These are phyloP conservation scores for Gentiana macrophylla DNA, from an alignment of 257 asterid genomes.

Conservation along the genomic window DNA sequence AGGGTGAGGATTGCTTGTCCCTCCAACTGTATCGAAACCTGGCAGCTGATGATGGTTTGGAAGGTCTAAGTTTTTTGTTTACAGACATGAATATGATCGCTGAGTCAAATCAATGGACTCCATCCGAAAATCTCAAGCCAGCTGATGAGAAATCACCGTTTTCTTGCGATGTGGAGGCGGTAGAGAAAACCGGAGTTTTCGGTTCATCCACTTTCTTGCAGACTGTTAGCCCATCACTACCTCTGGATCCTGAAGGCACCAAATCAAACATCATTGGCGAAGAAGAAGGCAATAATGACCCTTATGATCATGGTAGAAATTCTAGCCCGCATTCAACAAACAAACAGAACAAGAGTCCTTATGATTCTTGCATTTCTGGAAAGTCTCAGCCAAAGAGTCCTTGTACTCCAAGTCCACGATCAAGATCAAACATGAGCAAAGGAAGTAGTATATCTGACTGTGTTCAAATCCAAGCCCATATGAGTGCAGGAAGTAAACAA, in stretches of 20 bases:
- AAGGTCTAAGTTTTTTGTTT: conserved; percentile 30
- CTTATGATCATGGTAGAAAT: conserved; percentile 19
- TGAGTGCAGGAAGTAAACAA: conserved; percentile 18
- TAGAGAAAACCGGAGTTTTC: conserved; percentile 26
- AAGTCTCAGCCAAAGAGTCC: conserved; percentile 17
- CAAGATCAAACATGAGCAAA: conserved; percentile 33
- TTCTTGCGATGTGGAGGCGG: conserved; percentile 16
- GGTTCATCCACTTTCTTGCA: conserved; percentile 15
- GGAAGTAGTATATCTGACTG: conserved; percentile 55
- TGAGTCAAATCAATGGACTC: conserved; percentile 15
- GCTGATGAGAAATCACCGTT: conserved; percentile 17
- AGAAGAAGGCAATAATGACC: conserved; percentile 12
- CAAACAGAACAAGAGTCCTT: conserved; percentile 23
- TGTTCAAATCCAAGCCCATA: conserved; percentile 33
- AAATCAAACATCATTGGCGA: conserved; percentile 1
- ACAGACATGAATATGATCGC: conserved; percentile 28
- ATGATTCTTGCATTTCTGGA: conserved; percentile 15
- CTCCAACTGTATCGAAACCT: conserved; percentile 18
- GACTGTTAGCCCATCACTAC: conserved; percentile 1
- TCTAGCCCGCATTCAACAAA: conserved; percentile 18
- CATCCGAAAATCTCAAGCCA: conserved; percentile 22
- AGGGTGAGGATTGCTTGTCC: conserved; percentile 30
- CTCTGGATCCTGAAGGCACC: too few relatives aligned
- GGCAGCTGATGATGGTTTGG: conserved; percentile 20
- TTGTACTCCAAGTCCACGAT: conserved; percentile 23